Evolutionary conservation across 805 yeast genomes (phyloP), one percentile per base, ranked within the genome.

Genomic region (Torulaspora maleeae): DNA sequence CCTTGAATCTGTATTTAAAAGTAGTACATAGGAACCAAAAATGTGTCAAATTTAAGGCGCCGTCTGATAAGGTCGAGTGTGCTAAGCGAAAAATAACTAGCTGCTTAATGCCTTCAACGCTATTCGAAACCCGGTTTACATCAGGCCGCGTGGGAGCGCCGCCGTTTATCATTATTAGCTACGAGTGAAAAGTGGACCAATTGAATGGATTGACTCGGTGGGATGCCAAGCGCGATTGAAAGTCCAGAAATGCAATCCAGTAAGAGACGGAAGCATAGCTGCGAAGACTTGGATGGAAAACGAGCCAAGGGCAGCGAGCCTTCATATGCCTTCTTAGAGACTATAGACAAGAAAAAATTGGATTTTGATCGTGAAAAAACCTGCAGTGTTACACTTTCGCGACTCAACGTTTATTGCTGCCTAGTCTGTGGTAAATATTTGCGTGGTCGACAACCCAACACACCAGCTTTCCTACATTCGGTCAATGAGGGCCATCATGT

Each of bases 281-380:
- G 8, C 20, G 27, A 25, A 11, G 38, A 30, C n/a, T 16, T 22
- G 11, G 28, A 20, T 32, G 25, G 24, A 6, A 45, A 49, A 34
- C 41, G 29, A 39, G 30, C 13, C 11, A 47, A 27, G 33, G 27
- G n/a, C 2, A 39, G 41, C 9, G 43, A 41, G 17, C 43, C 49
- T 9, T 44, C 50, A 17, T 47, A 47, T 41, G 49, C 53, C 19
- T 60, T 58, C 44, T 50, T 63, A 6, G 68, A 63, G 13, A 64
- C 67, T 11, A 61, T 59, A 35, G 61, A 61, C 36, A 53, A 59
- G 35, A 63, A 57, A 36, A 60, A 55, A 15, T 47, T 72, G 11
- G 87, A 86, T 57, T 86, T 86, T 59, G 95, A 85, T 59, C 73
- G 76, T 41, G 87, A 82, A 36, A 80, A 79, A 56, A 62, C 77